These are phyloP conservation scores for Boletales sp. DNA, from an alignment of 768 basidiomycete genomes.

Conservation along the genomic window DNA sequence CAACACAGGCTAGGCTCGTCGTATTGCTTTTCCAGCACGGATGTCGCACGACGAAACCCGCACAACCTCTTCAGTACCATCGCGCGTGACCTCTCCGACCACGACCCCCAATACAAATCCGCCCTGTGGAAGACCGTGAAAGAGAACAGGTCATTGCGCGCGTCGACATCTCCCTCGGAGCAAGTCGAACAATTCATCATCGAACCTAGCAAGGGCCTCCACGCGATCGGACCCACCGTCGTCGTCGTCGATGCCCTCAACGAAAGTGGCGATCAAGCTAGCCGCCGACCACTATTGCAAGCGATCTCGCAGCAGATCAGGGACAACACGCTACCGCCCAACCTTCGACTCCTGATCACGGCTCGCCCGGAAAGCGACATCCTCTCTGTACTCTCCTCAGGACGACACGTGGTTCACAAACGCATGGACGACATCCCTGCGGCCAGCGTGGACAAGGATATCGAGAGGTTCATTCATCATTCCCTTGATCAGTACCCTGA, in stretches of 20 bases:
- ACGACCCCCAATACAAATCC: constrained; percentile 14
- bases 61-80: constrained; percentile 24
- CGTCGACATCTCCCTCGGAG: neutral
- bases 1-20: constrained; percentile 21
- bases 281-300: constrained; percentile 12
- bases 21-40: constrained; percentile 15
- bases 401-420: neutral
- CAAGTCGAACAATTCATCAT: neutral
- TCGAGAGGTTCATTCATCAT: neutral
- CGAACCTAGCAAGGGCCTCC: constrained; percentile 9
- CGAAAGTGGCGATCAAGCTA: constrained; percentile 16
- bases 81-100: constrained; percentile 22
- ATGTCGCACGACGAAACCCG: constrained; percentile 3
- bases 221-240: constrained; percentile 21
- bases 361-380: constrained; percentile 15
- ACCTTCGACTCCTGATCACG: constrained; percentile 19
- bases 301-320: neutral
- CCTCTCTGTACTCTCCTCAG: neutral
- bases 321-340: constrained; percentile 6
- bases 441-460: neutral
- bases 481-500: neutral
- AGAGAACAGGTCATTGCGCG: constrained; percentile 1
- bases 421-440: neutral
- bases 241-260: constrained; percentile 30
- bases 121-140: constrained; percentile 5